These are phyloP conservation scores for Boletellus sp. DNA, from an alignment of 768 basidiomycete species.

Conservation along the genomic window DNA sequence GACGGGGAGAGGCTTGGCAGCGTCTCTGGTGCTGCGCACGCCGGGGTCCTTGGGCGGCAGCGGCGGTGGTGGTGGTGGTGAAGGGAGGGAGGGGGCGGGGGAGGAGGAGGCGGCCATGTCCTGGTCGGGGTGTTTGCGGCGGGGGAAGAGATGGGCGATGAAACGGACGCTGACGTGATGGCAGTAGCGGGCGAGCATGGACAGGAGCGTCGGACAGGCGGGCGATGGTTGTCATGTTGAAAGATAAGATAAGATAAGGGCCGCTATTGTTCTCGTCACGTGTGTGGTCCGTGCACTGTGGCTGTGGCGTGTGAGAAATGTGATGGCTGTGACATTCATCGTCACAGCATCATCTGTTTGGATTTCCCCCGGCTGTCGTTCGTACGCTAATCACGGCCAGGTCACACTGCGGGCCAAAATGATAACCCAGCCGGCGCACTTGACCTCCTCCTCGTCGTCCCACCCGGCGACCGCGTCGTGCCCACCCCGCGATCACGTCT, in stretches of 20 bases:
- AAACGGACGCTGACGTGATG: constrained; percentile 10
- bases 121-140: constrained; percentile 15
- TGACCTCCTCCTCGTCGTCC: constrained; percentile 15
- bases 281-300: constrained; percentile 29
- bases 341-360: constrained; percentile 30
- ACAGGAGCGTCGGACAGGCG: neutral
- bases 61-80: constrained; percentile 16
- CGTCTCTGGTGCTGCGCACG: neutral
- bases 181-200: constrained; percentile 13
- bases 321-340: constrained; percentile 26
- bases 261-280: constrained; percentile 1
- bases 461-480: constrained; percentile 6
- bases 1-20: constrained; percentile 22
- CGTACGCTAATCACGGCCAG: constrained; percentile 36
- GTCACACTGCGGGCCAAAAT: constrained; percentile 35
- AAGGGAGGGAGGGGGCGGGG: neutral
- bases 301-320: constrained; percentile 22
- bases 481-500: constrained; percentile 30
- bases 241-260: constrained; percentile 19
- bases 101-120: neutral
- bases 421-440: constrained; percentile 25
- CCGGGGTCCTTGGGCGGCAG: constrained; percentile 25
- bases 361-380: constrained; percentile 36
- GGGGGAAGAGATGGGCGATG: constrained; percentile 11
- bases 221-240: neutral